phyloP scores from a whole-genome alignment of 208 protist genomes.

The Acanthamoeba sp. region DNA sequence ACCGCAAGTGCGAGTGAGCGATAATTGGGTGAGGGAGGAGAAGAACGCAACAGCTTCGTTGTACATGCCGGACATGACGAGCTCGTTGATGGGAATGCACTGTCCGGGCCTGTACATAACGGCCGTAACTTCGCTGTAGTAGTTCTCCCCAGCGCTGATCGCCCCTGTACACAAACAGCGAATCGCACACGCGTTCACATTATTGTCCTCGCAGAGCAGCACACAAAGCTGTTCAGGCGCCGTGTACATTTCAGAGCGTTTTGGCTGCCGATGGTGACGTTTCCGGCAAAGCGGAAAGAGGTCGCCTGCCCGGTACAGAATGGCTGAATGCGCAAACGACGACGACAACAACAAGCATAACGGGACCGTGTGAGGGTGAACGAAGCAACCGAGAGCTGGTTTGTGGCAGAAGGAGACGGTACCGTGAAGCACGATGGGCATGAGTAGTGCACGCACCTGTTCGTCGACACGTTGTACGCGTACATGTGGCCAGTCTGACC shows the following conservation, averaged over 20 bases:
- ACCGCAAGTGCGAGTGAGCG: background rate
- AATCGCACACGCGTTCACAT: too few species aligned
- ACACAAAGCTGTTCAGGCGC: background rate
- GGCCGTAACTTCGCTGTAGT: constrained; percentile 29
- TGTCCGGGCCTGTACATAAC: background rate
- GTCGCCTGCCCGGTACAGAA: background rate
- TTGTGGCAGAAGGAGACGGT: background rate
- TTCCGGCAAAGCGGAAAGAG: background rate
- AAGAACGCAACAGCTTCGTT: background rate
- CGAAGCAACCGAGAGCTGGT: too few species aligned
- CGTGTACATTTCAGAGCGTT: background rate
- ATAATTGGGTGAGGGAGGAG: background rate
- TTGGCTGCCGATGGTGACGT: constrained; percentile 45
- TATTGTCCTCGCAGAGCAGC: too few species aligned
- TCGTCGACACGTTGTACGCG: constrained; percentile 6
- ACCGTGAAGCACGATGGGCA: background rate
- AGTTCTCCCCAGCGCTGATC: background rate
- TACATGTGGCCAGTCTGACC: background rate
- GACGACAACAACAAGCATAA: background rate
- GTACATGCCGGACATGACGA: constrained; percentile 48
- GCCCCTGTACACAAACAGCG: background rate
- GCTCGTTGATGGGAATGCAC: constrained; percentile 56
- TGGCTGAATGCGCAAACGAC: background rate
- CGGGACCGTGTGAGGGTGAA: background rate
- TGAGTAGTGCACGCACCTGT: background rate